Evolutionary conservation across 768 basidiomycete genomes (phyloP), one percentile per base, ranked within the genome.

Genomic region (Auricularia cornea): DNA sequence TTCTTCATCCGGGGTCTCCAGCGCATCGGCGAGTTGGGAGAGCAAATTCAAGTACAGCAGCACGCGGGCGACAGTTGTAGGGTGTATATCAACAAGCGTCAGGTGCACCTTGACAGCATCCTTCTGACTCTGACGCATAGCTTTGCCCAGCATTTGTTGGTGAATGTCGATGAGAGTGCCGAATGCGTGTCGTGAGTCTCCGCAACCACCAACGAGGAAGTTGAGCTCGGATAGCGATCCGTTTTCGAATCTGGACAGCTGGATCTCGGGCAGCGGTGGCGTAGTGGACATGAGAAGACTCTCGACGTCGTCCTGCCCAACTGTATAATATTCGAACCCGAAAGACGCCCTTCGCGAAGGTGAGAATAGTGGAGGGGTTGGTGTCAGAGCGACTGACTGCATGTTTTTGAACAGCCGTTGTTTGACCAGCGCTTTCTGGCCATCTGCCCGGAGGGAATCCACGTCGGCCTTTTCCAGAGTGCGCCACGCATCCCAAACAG

Each of bases 251-350:
- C 60, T 40, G 8, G 62, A 61, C 3, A 73, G 40, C 26, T 69
- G 65, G 70, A 56, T 70, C 66, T 18, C 63, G 57, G 40, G 68
- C 61, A 28, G 68, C 63, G 5, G 63, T 60, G 28, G 69, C 72
- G 72, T 72, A 73, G 59, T 68, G n/a, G n/a, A n/a, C 71, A 30
- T 70, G 18, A 70, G 56, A 10, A 74, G 65, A 8, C 71, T 73
- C 26, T 73, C 69, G 54, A 72, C 59, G 32, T 69, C 66, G 59
- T 74, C 72, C 12, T 67, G 69, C 0, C 73, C 71, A 30, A 72
- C 44, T 1, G 44, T 48, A 18, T 48, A 48, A 23, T 48, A 48
- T 20, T 48, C 44, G 6, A 48, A 23, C 6, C 44, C 44, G 23
- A 48, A 48, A 8, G 44, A 48, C 10, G 44, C 44, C 44, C 44